Evolutionary conservation across 2,329 filamentous ascomycete species (phyloP).

Genomic region (Monosporascus sp.): DNA sequence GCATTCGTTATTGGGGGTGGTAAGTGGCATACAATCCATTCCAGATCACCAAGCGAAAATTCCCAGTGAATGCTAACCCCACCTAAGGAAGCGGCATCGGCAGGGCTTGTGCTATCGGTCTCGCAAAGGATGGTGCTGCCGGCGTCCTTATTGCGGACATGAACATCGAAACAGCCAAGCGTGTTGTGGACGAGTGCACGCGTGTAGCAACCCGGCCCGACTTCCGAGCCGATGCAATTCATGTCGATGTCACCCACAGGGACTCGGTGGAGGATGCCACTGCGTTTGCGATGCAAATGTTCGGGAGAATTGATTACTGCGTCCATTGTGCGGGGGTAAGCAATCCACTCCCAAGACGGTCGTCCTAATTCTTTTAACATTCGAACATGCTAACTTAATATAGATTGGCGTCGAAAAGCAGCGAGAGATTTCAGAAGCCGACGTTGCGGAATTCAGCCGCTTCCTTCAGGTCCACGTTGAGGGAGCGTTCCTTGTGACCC

Average conservation of each 20-base stretch:
- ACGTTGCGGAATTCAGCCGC: background rate
- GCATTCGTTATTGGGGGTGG: no score
- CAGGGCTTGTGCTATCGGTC: background rate
- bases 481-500: constrained; percentile 1
- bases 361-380: no score
- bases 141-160: background rate
- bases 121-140: background rate
- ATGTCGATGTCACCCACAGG: no score
- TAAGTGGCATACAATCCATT: no score
- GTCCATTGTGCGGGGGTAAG: constrained; percentile 1
- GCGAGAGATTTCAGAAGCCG: background rate
- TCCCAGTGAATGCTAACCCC: no score
- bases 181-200: background rate
- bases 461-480: background rate
- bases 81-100: background rate
- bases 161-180: background rate
- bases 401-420: no score
- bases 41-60: no score
- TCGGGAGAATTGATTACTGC: background rate
- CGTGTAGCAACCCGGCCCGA: background rate
- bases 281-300: no score
- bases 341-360: no score
- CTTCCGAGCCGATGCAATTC: no score
- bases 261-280: no score
- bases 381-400: no score